Evolutionary conservation across 192 early-diverging fungal genomes (phyloP), one percentile per base, ranked within the genome.

Genomic region (Dissophora ornata): DNA sequence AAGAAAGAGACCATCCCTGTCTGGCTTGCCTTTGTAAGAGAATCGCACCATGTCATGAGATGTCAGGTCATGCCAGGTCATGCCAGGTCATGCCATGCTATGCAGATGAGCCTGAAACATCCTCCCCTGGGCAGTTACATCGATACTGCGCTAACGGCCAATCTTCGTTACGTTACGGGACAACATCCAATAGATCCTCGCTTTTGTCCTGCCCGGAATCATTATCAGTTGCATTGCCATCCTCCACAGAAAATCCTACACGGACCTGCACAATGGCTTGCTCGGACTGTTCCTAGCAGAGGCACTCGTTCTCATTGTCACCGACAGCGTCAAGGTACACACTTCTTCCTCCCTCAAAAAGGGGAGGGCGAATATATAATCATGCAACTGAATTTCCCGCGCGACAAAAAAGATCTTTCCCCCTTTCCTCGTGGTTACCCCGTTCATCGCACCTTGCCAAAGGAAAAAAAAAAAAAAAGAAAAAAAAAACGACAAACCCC

Each of bases 281-380:
- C 53, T 79, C 60, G 84, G 86, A 2, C 68, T 87, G 2, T 59
- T 73, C 18, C 69, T 85, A 6, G 63, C 79, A 6, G 69, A 83
- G 26, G 60, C 81, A 7, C 65, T 85, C 29, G 83, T 80, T 5
- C 69, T 85, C 18, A 69, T 81, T 54, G 79, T 87, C 18, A 85
- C 84, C 3, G 77, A 85, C 41, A 61, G 81, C 19, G 62, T 87
- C 47, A 87, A 87, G 70, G 82, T 84, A 82, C 58, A 33, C 21
- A 0, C 29, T 32, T 21, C 16, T 44, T 44, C 19, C 9, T 32
- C n/a, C n/a, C n/a, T n/a, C n/a, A 44, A 28, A 44, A 42, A 12
- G 12, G 36, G 36, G 36, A 38, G 36, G 36, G 12, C 7, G 7
- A 16, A 47, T 22, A 18, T 22, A 22, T 18, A n/a, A n/a, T n/a